Conservation (phyloP, 192 early-diverging fungal genomes). For the Coemansia sp. region DNA sequence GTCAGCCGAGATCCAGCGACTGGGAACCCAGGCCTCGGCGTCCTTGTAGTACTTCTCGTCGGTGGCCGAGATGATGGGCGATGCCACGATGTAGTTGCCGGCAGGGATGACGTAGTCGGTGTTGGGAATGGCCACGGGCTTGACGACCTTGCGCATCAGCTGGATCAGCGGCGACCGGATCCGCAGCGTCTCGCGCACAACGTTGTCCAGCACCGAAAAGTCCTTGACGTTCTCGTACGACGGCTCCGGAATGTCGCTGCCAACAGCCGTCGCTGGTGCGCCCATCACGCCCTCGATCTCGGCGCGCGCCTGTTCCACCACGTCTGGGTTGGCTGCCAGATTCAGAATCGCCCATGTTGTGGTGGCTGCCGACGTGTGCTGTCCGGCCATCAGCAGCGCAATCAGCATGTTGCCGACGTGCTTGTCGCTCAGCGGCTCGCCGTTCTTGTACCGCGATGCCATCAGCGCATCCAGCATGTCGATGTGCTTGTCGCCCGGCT, state of each 20-base stretch:
- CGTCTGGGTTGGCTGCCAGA: constrained; percentile 73
- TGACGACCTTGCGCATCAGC: constrained; percentile 89
- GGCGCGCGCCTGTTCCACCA: constrained; percentile 66
- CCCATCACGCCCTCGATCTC: constrained; percentile 72
- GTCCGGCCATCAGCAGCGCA: constrained; percentile 95
- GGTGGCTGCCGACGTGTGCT: constrained; percentile 93
- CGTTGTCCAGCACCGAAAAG: constrained; percentile 72
- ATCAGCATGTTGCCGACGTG: constrained; percentile 96
- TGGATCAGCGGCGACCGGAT: constrained; percentile 92
- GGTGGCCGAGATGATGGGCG: constrained; percentile 76
- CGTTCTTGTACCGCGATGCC: constrained; percentile 86
- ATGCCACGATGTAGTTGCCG: constrained; percentile 84
- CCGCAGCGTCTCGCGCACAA: constrained; percentile 90
- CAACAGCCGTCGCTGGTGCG: constrained; percentile 26
- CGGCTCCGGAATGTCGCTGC: constrained; percentile 53
- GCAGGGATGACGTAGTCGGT: constrained; percentile 86
- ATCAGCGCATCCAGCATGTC: constrained; percentile 86
- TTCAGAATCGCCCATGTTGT: constrained; percentile 88
- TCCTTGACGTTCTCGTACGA: constrained; percentile 77
- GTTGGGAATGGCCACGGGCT: constrained; percentile 66
- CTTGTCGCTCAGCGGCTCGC: constrained; percentile 75
- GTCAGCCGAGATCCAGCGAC: constrained; percentile 65
- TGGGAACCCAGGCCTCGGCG: constrained; percentile 77
- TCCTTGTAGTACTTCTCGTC: constrained; percentile 80
- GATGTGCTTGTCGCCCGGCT: constrained; percentile 57